Base-by-base conservation (phyloP, 2,329 filamentous ascomycete genomes). In the Aspergillus ruber region DNA sequence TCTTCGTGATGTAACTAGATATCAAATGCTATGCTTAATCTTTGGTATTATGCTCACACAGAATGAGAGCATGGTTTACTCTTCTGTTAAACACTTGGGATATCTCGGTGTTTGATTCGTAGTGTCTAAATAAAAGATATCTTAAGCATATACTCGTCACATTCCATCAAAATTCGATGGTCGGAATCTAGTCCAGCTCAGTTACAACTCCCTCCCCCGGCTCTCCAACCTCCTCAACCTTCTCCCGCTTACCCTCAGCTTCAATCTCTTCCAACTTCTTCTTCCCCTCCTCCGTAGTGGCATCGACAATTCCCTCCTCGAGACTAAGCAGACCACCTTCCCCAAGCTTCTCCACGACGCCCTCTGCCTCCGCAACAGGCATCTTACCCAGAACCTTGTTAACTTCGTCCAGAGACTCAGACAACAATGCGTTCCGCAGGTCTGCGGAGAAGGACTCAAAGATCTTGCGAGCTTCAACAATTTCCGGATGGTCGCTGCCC, bases 291-390 rank as follows among this genome's bases (percentile, higher is more conserved):
- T 90, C 85, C 2, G 91, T 95, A 41, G 90, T 98, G 1, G 90
- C 88, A 71, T 98, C 93, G 57, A 98, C 94, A 44, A 98, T 89
- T 43, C 94, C 84, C 63, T 95, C 84, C 66, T 97, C 90, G 44
- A 98, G 68, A 65, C 88, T 95, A 56, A 98, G 71, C 75, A 96
- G 91, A 33, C 88, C 88, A 13, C 89, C 89, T 72, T 93, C 79
- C 25, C 88, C 82, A 51, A 95, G 73, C 63, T 90, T 80, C 57
- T 83, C 85, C 15, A 95, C 88, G 43, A 95, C 74, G 57, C 89
- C 85, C 69, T 95, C 90, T 0, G 90, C 90, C 57, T 94, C 88
- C 25, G 88, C 84, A 1, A 95, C 86, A 56, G 81, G 86, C 89
- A 95, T 90, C 65, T 87, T 86, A 2, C 87, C 90, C 25, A 95